Evolutionary conservation across 352 stramenopile species (phyloP), one percentile per base, ranked within the genome.

Genomic region (Globisporangium cylindrosporum): DNA sequence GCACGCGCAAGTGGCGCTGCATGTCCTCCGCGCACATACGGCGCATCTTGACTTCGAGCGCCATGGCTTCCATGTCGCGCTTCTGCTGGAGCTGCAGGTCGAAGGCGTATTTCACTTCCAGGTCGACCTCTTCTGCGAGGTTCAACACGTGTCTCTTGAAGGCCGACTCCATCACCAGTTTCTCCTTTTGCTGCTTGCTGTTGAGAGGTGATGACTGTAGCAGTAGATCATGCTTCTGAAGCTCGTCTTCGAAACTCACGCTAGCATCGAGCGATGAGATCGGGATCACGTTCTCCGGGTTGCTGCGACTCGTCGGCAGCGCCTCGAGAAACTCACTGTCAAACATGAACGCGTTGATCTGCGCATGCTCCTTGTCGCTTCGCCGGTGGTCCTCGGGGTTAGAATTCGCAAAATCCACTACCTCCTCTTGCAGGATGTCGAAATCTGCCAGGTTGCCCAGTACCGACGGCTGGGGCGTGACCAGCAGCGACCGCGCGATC

Each of bases 381-480:
- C 59, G 56, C 20, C 72, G 60, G 36, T 53, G 59, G 20, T 69
- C 51, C 32, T 61, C 72, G 70, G 36, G 75, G 76, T 51, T 78
- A 72, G 22, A 76, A 27, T 64, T 81, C 3, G 38, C 64, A 68
- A 62, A 69, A 20, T 55, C 61, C 5, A 69, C 59, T 12, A 64
- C 38, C 55, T 86, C 72, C 69, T 86, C 82, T 0, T 74, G 77
- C 1, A 70, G 60, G 20, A 90, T 79, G 54, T 93, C 80, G 65
- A 89, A 90, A 27, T 92, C 81, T 0, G 81, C 65, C 15, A 89
- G 56, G 51, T 90, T 81, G 10, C 81, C 79, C 1, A 93, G 66
- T 15, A 64, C 64, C 0, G 74, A 84, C 9, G 73, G 74, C 22
- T 74, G 71, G 20, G 79, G 73, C 12, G 72, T 80, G 20, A 70